phyloP scores from a whole-genome alignment of 192 early-diverging fungal genomes.

The Geranomyces michiganensis region DNA sequence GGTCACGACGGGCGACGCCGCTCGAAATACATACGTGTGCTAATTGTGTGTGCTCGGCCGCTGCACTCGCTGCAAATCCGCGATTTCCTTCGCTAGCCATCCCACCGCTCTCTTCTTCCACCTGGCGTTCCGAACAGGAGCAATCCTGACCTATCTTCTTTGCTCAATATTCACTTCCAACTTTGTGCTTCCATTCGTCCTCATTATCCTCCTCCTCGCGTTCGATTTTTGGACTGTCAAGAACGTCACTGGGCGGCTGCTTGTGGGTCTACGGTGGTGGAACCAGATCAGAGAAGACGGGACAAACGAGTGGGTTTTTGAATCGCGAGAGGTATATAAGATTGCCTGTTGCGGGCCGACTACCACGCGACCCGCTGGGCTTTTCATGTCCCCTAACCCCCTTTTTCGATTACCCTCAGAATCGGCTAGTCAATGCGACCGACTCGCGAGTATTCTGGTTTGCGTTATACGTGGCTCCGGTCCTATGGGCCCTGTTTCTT shows the following conservation, averaged over 20 bases:
- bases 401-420: constrained; percentile 41
- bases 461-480: constrained; percentile 82
- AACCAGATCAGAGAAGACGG: constrained; percentile 97
- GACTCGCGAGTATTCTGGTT: constrained; percentile 95
- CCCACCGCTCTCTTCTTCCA: constrained; percentile 90
- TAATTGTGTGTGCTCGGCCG: too few relatives aligned
- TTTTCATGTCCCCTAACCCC: not conserved
- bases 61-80: too few relatives aligned
- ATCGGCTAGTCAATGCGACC: constrained; percentile 73
- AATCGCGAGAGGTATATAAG: constrained; percentile 76
- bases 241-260: constrained; percentile 92
- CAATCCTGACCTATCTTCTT: constrained; percentile 85
- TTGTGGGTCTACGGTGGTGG: constrained; percentile 99
- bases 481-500: constrained; percentile 80
- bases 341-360: not conserved
- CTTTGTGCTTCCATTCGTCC: constrained; percentile 89
- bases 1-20: too few relatives aligned
- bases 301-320: constrained; percentile 94
- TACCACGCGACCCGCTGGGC: not conserved
- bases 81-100: too few relatives aligned
- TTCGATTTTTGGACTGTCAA: constrained; percentile 99
- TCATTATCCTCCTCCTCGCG: constrained; percentile 86
- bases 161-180: constrained; percentile 79
- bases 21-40: too few relatives aligned
- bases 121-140: constrained; percentile 80